Base-by-base conservation (phyloP, 2,329 filamentous ascomycete species). In the Aspergillus pseudonomiae region DNA sequence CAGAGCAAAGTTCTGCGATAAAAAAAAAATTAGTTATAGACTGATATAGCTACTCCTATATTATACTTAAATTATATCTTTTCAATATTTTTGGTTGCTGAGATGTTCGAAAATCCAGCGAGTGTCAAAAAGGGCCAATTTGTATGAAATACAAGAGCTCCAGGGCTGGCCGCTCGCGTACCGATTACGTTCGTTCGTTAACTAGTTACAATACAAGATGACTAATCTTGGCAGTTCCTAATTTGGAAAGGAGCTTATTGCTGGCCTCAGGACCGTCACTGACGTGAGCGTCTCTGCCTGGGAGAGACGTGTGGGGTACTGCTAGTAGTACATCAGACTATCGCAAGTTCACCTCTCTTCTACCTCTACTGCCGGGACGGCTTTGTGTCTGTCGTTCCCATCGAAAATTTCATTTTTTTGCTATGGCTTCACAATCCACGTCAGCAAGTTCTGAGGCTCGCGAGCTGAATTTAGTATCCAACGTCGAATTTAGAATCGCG, bases 401-500 rank as follows among this genome's bases (percentile, higher is more conserved):
- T 43, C 45, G 59, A 53, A 24, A 43, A 63, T 24, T 59, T 6
- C 34, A 63, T 39, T 58, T 28, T 28, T 59, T 63, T 63, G 67
- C 64, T 56, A 78, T 79, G 77, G 73, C 77, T 67, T 68, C 74
- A 63, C 72, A 73, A 63, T 53, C 68, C 48, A 66, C 63, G 43
- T 69, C 73, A 62, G 72, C 71, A 68, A 79, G 72, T 72, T 66
- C 72, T 61, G 78, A 80, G 64, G 78, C 90, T 77, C 88, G 89
- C 66, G 93, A 97, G 84, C 84, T 96, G 69, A 87, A 88, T 68
- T 86, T 97, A 65, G 87, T 97, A 59, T 91, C 91, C 72, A 94
- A 92, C 74, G 90, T 96, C 53, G 93, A 96, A 77, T 88, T 95
- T 74, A 87, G 89, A 67, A 95, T 97, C 72, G 90, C 88, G 32